Base-by-base conservation (phyloP, 78 protist species). In the Trichosphaerium sp. region DNA sequence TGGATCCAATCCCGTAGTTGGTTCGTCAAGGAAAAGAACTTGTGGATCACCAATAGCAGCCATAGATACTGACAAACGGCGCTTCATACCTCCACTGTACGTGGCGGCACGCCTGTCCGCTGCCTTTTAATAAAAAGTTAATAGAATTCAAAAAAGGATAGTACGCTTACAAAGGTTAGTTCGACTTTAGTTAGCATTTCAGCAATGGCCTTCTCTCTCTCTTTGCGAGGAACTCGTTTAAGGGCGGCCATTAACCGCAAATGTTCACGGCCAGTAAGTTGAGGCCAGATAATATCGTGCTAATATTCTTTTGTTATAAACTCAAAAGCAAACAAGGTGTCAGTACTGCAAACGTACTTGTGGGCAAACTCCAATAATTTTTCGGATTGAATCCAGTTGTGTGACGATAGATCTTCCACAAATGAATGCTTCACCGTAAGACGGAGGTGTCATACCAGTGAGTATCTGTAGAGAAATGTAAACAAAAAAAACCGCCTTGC, bases 1-100 rank as follows among this genome's bases (percentile, higher is more conserved):
- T 0, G 85, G 83, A 34, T 83, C 83, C 71, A 69, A 31, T 1
- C 85, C 90, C 1, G 82, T 60, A 0, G 75, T 63, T 10, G 81
- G 80, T 40, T 78, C 90, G 57, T 78, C 85, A 21, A 85, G 44
- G 32, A 74, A 40, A n/a, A 60, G 1, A 34, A 66, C 57, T 8
- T 44, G 39, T 1, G 89, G 89, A 25, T 47, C 49, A 70, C 92
- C 92, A 18, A 83, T 52, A 44, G 81, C 52, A 21, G 89, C 83
- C 12, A 87, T 70, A 25, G 89, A 85, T n/a, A 72, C 48, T 0
- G 71, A 40, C 0, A 78, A 32, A 56, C 82, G 59, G 35, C 83
- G 83, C 71, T 77, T 77, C 38, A 39, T 77, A 14, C 83, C 83
- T 12, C 83, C 83, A 2, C 65, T 40, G 73, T 15, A 75, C 47